These are phyloP conservation scores for Moesziomyces sp. DNA, from an alignment of 1,284 basidiomycete genomes.

Conservation along the genomic window DNA sequence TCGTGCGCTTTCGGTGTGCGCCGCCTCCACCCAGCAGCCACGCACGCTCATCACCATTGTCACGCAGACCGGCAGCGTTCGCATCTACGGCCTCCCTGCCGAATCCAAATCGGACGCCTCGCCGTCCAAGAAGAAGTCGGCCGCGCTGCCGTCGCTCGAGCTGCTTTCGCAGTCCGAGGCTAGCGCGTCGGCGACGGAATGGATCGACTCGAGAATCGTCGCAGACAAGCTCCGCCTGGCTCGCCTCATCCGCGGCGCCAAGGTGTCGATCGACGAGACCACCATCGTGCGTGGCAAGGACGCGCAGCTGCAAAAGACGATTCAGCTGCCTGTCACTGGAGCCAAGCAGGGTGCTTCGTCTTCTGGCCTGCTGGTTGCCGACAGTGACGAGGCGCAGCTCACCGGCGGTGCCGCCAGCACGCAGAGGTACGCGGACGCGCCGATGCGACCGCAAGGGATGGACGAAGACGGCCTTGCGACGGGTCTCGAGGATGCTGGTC, in stretches of 20 bases:
- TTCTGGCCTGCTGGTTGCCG: slow-evolving; percentile 23
- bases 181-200: slow-evolving; percentile 23
- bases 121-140: slow-evolving; percentile 43
- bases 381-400: slow-evolving; percentile 34
- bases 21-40: slow-evolving; percentile 61
- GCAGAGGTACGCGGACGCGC: slow-evolving; percentile 56
- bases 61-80: slow-evolving; percentile 65
- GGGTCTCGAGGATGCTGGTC: slow-evolving; percentile 31
- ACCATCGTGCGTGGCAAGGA: slow-evolving; percentile 37
- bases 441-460: slow-evolving; percentile 26
- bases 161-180: slow-evolving; percentile 27
- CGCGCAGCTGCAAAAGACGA: slow-evolving; percentile 24
- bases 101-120: slow-evolving; percentile 43
- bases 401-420: slow-evolving; percentile 35
- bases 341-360: slow-evolving; percentile 8
- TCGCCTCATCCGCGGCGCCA: slow-evolving; percentile 56
- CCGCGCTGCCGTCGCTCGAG: slow-evolving; percentile 42
- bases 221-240: slow-evolving; percentile 49
- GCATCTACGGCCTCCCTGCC: slow-evolving; percentile 53
- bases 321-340: slow-evolving; percentile 21
- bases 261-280: slow-evolving; percentile 55
- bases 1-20: slow-evolving; percentile 61
- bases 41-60: slow-evolving; percentile 65
- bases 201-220: slow-evolving; percentile 46
- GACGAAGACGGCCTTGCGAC: slow-evolving; percentile 33